Evolutionary conservation across 208 protist genomes (phyloP), one percentile per base, ranked within the genome.

Genomic region (Leptomonas seymouri): DNA sequence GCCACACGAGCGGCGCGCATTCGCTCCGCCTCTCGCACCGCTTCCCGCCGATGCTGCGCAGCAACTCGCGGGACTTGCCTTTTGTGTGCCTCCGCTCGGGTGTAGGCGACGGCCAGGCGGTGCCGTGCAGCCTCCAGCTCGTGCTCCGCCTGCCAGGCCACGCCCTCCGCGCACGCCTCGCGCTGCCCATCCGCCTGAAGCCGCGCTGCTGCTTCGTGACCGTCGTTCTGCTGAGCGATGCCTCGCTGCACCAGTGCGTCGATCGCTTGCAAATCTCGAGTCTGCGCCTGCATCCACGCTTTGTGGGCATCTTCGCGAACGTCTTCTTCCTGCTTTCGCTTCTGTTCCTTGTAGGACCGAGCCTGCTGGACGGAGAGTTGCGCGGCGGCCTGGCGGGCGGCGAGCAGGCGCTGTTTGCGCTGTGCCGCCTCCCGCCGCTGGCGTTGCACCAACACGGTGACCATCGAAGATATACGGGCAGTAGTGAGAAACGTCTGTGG

Each of bases 71-170:
- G 72, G 20, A 59, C 57, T 15, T 66, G 27, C 11, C 60, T 45
- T 16, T 76, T 46, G n/a, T 74, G 69, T 15, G n/a, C 51, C 27
- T 85, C 75, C 21, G 76, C 58, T 1, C 54, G 23, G 49, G 64
- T 69, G 44, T 64, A 71, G 23, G 68, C 89, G n/a, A 68, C 30
- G 23, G 85, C 89, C 18, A 94, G 64, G 0, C 78, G 78, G 61
- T 80, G 77, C 0, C 89, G 73, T 12, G 82, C 84, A 8, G 48
- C 51, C 53, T 86, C 84, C 23, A 94, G 51, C 11, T 67, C 25
- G 36, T 74, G 74, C 57, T 94, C 86, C 9, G 82, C 81, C 18
- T 36, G 60, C 89, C 89, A 94, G 44, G 89, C 89, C 53, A 45
- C 30, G 1, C 75, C 67, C 70, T 92, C 89, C 21, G 48, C 50